These are phyloP conservation scores for Ophiobolus disseminans DNA, from an alignment of 2,329 filamentous ascomycete genomes.

Conservation along the genomic window DNA sequence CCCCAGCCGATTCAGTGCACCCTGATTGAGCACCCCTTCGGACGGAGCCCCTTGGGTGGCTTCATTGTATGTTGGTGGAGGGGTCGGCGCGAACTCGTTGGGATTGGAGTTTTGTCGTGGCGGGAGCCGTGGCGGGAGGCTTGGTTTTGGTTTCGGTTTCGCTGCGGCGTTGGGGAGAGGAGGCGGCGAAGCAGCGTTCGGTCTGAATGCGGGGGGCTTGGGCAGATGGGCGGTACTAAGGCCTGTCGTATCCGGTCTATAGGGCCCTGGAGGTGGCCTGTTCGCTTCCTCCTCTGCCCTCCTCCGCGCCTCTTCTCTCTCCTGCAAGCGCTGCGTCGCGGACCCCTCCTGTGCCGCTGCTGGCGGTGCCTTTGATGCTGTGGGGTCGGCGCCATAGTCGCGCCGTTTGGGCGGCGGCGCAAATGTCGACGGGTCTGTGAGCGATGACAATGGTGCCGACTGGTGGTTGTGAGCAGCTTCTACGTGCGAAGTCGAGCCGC, in stretches of 20 bases:
- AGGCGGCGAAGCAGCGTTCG: constrained; percentile 35
- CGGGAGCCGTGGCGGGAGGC: constrained; percentile 73
- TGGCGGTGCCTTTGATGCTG: constrained; percentile 46
- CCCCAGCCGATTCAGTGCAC: constrained; percentile 70
- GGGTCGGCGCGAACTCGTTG: constrained; percentile 53
- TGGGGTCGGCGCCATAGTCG: constrained; percentile 56
- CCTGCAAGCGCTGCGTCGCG: constrained; percentile 47
- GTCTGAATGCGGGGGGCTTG: constrained; percentile 68
- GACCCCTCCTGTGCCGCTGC: constrained; percentile 52
- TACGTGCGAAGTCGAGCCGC: constrained; percentile 54
- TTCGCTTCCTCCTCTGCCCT: constrained; percentile 46
- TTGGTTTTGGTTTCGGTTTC: constrained; percentile 60
- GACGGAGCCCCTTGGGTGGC: constrained; percentile 37
- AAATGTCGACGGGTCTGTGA: constrained; percentile 80
- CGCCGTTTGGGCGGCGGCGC: constrained; percentile 77
- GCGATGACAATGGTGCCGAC: constrained; percentile 69
- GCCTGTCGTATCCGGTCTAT: constrained; percentile 73
- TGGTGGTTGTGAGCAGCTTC: constrained; percentile 55
- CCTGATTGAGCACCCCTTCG: constrained; percentile 60
- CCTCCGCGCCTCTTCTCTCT: constrained; percentile 42
- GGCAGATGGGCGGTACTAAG: constrained; percentile 73
- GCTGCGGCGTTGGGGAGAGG: constrained; percentile 32
- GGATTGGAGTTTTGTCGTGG: constrained; percentile 67
- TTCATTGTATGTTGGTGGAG: constrained; percentile 59
- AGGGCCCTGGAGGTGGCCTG: constrained; percentile 66